Evolutionary conservation across 495 filamentous ascomycete species (phyloP), one percentile per base, ranked within the genome.

Genomic region (Xylaria intraflava): DNA sequence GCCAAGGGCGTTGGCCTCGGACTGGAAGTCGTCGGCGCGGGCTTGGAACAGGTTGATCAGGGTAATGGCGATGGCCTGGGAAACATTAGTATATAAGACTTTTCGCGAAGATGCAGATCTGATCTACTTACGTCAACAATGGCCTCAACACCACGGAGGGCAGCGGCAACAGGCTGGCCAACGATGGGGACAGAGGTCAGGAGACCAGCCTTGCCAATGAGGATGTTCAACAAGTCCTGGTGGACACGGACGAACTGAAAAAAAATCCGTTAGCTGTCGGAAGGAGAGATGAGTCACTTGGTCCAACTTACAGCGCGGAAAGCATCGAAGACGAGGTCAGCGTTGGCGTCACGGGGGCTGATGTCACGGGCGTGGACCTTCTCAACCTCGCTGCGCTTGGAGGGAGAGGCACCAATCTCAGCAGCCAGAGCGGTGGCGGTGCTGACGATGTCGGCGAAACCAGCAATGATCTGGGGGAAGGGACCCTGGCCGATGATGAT

Each of bases 151-250:
- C 19, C 4, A 10, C 58, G 46, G 22, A 70, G 51, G n/a, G 51
- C 51, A 11, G 41, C 3, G 10, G 55, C 14, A 9, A 60, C 44
- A 9, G 65, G 62, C 24, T 53, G 31, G 29, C 68, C 69, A 8
- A 71, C 48, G 29, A 63, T 3, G 11, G 55, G 57, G 40, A 73
- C 49, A 6, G 35, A 22, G n/a, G 16, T 26, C 27, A 67, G 27
- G 23, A 68, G 5, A 7, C 62, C 62, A n/a, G 60, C 60, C 55
- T 68, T 68, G 16, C 60, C 67, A 39, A 67, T 68, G 16, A 70
- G 14, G 29, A 64, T 63, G 55, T 64, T 62, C 27, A 71, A 56
- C 1, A 67, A 59, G 5, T 43, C 49, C 53, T 65, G 56, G 53
- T 62, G 58, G 22, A 62, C 65, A 1, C 29, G 6, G 41, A 62